A percentile compares a stretch with the other conserved stretches of the same genome.
Evolutionary conservation across 1,284 basidiomycete species (phyloP).

Genomic region (Vanrija humicola): DNA sequence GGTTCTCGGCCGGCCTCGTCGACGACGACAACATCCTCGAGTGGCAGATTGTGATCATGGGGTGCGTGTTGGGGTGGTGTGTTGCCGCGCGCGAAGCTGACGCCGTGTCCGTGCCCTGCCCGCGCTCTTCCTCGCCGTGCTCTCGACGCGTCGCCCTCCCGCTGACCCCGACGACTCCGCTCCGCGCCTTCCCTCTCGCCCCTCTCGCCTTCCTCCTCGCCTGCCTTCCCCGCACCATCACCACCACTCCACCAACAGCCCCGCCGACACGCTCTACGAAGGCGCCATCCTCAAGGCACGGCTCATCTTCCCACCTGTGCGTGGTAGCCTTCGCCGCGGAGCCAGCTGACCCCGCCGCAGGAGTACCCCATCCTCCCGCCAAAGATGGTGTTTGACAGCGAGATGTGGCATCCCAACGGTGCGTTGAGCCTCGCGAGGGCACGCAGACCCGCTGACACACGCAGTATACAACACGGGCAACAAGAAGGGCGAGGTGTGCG

Average conservation of each 20-base stretch:
- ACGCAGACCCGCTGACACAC: neutral
- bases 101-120: neutral
- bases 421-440: neutral
- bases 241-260: conserved; percentile 53
- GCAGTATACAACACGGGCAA: conserved; percentile 88
- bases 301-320: conserved; percentile 69
- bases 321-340: conserved; percentile 6
- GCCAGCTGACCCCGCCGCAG: conserved; percentile 14
- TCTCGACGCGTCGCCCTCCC: conserved; percentile 17
- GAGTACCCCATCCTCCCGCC: conserved; percentile 91
- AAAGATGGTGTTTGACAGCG: conserved; percentile 91
- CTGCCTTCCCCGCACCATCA: neutral
- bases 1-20: conserved; percentile 90
- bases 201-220: neutral
- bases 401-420: conserved; percentile 99
- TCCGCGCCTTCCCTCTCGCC: neutral
- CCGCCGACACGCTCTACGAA: conserved; percentile 86
- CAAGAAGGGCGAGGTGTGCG: conserved; percentile 84
- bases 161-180: neutral
- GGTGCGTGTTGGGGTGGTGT: conserved; percentile 55
- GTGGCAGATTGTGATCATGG: conserved; percentile 87
- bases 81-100: neutral
- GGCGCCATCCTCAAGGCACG: conserved; percentile 88
- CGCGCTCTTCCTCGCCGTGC: conserved; percentile 5
- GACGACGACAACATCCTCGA: conserved; percentile 89